Evolutionary conservation across 2,329 filamentous ascomycete genomes (phyloP).

Genomic region (Fusarium pseudonygamai): DNA sequence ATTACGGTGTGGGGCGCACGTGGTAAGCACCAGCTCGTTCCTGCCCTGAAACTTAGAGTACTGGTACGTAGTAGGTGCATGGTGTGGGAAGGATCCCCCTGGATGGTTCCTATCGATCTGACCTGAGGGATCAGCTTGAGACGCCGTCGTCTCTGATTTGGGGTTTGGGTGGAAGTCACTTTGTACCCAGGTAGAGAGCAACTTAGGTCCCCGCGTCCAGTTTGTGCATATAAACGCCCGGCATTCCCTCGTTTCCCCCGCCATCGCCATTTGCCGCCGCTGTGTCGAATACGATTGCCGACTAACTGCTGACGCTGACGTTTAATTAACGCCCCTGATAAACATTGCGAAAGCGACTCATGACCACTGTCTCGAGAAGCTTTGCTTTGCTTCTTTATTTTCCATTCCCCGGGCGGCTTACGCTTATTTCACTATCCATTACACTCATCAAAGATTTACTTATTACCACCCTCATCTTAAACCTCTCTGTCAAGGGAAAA

Average conservation of each 20-base stretch:
- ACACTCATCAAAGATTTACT: background rate
- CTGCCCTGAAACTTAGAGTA: slow-evolving; percentile 1
- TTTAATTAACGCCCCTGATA: slow-evolving; percentile 14
- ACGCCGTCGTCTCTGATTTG: slow-evolving; percentile 31
- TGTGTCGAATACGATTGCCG: slow-evolving; percentile 38
- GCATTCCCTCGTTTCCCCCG: slow-evolving; percentile 50
- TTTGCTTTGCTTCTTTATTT: background rate
- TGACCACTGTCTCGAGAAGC: slow-evolving; percentile 8
- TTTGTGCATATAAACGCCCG: slow-evolving; percentile 60
- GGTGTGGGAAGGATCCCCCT: slow-evolving; percentile 6
- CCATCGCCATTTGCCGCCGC: slow-evolving; percentile 37
- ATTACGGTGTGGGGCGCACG: slow-evolving; percentile 23
- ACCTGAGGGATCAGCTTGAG: slow-evolving; percentile 29
- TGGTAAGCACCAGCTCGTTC: slow-evolving; percentile 22
- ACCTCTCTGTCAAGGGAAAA: background rate
- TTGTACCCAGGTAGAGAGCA: background rate
- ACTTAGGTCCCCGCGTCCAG: slow-evolving; percentile 32
- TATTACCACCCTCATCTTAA: background rate
- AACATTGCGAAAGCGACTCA: slow-evolving; percentile 3
- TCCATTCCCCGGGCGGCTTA: background rate
- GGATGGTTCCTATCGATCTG: slow-evolving; percentile 14
- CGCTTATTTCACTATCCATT: background rate
- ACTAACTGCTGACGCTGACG: slow-evolving; percentile 17
- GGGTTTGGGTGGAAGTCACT: slow-evolving; percentile 22
- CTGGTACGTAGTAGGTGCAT: background rate